Conservation (phyloP, 768 basidiomycete genomes). For the Kwoniella dejecticola region DNA sequence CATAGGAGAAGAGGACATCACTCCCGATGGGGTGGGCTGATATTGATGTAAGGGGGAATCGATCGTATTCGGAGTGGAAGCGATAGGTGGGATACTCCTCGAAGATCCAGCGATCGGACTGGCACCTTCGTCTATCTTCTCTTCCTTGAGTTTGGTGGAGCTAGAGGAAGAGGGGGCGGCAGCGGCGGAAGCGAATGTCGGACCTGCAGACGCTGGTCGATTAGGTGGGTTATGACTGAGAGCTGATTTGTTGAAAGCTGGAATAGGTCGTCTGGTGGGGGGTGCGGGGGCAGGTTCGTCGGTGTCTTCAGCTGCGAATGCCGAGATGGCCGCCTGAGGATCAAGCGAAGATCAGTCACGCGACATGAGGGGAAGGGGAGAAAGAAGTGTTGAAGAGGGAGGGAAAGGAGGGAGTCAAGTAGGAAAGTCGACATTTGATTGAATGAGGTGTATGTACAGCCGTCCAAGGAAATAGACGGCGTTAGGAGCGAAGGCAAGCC, state of each 20-base stretch:
- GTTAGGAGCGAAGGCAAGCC: neutral
- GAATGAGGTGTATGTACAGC: too few relatives aligned
- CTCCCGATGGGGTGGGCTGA: constrained; percentile 13
- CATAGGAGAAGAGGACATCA: constrained; percentile 20
- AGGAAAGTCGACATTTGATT: too few relatives aligned
- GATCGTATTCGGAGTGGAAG: constrained; percentile 6
- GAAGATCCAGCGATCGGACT: constrained; percentile 3
- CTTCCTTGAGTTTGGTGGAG: constrained; percentile 2
- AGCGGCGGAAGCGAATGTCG: neutral
- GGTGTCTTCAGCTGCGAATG: constrained; percentile 47
- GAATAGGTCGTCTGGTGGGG: constrained; percentile 1
- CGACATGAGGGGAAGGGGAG: too few relatives aligned
- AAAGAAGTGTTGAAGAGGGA: neutral
- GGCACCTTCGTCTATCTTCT: neutral
- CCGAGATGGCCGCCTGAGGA: constrained; percentile 45
- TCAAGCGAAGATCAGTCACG: neutral
- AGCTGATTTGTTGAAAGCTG: constrained; percentile 2
- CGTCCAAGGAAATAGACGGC: too few relatives aligned
- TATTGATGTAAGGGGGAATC: constrained; percentile 13
- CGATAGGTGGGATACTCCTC: neutral
- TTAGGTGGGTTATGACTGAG: neutral
- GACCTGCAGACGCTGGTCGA: constrained; percentile 24
- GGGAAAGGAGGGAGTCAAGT: neutral
- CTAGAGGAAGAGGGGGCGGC: too few relatives aligned
- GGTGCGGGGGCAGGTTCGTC: constrained; percentile 23